Evolutionary conservation across 1,139 yeast species (phyloP), one percentile per base, ranked within the genome.

Genomic region (Wickerhamomyces sp.): DNA sequence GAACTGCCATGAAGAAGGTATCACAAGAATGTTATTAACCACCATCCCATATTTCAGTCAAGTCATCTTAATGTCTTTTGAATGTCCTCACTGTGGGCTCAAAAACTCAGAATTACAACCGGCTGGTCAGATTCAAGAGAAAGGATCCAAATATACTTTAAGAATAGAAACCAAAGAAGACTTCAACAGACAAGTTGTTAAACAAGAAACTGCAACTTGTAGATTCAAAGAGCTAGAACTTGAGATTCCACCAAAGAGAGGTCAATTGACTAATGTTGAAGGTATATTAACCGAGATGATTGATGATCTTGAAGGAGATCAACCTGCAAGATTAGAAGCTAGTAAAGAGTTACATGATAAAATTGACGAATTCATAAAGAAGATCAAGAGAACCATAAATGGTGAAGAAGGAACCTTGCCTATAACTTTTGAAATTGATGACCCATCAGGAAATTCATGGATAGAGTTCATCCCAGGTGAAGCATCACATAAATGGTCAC

Each of bases 401-500:
- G 93, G 89, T 47, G 81, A 81, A 47, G 78, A 77, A 45, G 80
- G 77, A 34, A 75, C 79, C 13, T 68, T 90, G 49, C 99, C 99
- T 2, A 63, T 93, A 52, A 87, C 95, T 0, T 76, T 94, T 44
- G 73, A 78, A 15, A 69, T 90, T 18, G 97, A 91, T 64, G 99
- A 93, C 67, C 98, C 99, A 33, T 79, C 97, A 1, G 99, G 99
- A 23, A 93, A 94, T 68, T 91, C 98, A 2, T 94, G 97, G 96
- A 83, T 94, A 46, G 96, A 90, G 63, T 90, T 78, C 62, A 68
- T 78, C 48, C 98, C 98, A 23, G 91, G 87, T 46, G 96, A 91
- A 63, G 76, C 96, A 11, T 72, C 86, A 44, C 96, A 89, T 66
- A 89, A 90, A 63, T 91, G 98, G 97, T 77, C 95, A 30, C 85